Evolutionary conservation across 192 early-diverging fungal species (phyloP), one percentile per base, ranked within the genome.

Genomic region (Spinellus fusiger): DNA sequence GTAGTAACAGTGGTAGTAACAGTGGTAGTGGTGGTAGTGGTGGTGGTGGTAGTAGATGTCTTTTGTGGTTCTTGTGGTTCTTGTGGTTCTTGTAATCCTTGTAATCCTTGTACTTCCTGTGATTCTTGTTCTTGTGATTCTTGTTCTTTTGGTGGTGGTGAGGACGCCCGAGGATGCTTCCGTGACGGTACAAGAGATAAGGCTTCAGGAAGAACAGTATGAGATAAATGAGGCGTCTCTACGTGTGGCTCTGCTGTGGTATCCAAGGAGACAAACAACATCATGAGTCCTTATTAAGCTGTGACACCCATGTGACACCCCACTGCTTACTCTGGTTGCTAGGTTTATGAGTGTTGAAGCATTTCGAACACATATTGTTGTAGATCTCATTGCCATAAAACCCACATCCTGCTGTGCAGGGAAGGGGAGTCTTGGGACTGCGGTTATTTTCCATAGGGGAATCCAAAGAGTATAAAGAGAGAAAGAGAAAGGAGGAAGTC

Each of bases 321-420:
- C 22, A 22, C 34, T 34, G 33, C 10, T 22, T 22, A 1, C 5
- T 25, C 10, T 3, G 8, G 4, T 44, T 55, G 55, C 56, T 46
- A 53, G 75, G 57, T 77, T 77, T 59, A 62, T 71, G 60, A 62
- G 83, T 73, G 66, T 84, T 86, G 70, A 78, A 88, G 65, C 88
- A 90, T 54, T 87, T 84, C 15, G 86, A 88, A 71, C 88, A 90
- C 73, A 88, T 74, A 62, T 84, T 77, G 72, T 86, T 84, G 66
- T 83, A 84, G 32, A 84, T 68, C n/a, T 78, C 73, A 61, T 85
- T 84, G 6, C 80, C 86, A 59, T 87, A 90, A 74, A 86, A 88
- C 6, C 82, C 82, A 65, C 88, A 90, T 46, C 81, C 81, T 56
- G 80, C 82, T 48, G 76, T 71, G 66, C 88, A 90, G 56, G 79